Evolutionary conservation across 805 yeast species (phyloP), one percentile per base, ranked within the genome.

Genomic region (Blastobotrys terrestris): DNA sequence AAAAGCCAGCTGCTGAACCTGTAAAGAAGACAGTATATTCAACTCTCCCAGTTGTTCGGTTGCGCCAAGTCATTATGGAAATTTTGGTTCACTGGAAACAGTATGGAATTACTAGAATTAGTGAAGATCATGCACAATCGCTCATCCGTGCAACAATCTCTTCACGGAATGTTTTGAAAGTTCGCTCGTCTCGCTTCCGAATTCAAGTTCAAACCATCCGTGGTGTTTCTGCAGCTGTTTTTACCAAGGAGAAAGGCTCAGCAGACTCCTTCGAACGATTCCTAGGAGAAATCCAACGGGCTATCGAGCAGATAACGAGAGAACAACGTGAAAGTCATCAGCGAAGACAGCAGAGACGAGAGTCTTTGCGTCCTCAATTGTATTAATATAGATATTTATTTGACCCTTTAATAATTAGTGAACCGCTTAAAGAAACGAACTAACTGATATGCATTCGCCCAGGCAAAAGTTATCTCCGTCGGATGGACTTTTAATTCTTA

Each of bases 11-110:
- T 14, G 41, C 15, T 22, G 39, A 18, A 11, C 41, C 48, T 22
- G 50, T 53, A 14, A 56, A 61, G 15, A 60, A 62, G 54, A 54
- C 63, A 2, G 55, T 70, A 13, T 57, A 59, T 39, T 63, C 71
- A 4, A 52, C 58, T 5, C 53, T 67, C 50, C 52, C 58, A 14
- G 59, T 61, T 31, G 55, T 58, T 16, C 60, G 62, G 44, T 62
- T 70, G 26, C 60, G 65, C 8, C 62, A 59, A n/a, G 59, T 62
- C 11, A 53, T 71, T 16, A 56, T 64, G 13, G 66, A 60, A 43
- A 56, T 67, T 7, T 57, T 71, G 31, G 59, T 59, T 40, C 68
- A 63, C 19, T 72, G 75, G 75, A 55, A 62, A 49, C 61, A 64
- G 52, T 68, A 68, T 42, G 75, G 75, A 2, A 63, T 71, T 46